Conservation (phyloP, 768 basidiomycete species). For the Lactarius quietus region DNA sequence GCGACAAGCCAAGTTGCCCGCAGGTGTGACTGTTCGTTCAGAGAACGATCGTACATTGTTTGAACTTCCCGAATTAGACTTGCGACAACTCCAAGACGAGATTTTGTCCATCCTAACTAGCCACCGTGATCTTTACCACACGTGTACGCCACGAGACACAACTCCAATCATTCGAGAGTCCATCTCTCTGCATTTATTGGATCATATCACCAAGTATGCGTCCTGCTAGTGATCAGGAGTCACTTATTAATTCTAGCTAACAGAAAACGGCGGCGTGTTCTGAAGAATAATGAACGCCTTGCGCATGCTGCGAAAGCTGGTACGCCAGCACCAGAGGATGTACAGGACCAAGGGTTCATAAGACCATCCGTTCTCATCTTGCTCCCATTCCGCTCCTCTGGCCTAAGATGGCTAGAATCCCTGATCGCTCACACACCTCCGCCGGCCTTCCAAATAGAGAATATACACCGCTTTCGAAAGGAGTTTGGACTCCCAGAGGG, state of each 20-base stretch:
- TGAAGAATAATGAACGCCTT: conserved; percentile 95
- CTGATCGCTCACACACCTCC: conserved; percentile 73
- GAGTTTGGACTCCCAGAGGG: conserved; percentile 85
- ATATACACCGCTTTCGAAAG: conserved; percentile 70
- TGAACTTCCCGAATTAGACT: conserved; percentile 36
- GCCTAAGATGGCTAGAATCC: conserved; percentile 76
- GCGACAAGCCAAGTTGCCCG: conserved; percentile 50
- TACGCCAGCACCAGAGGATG: conserved; percentile 59
- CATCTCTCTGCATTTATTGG: conserved; percentile 73
- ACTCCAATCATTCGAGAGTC: conserved; percentile 63
- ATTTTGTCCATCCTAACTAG: conserved; percentile 61
- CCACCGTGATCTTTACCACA: conserved; percentile 73
- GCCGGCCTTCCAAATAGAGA: conserved; percentile 79
- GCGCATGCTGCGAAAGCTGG: conserved; percentile 60
- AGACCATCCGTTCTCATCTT: conserved; percentile 91
- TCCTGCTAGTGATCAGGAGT: neutral
- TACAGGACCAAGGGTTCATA: conserved; percentile 97
- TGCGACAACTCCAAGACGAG: conserved; percentile 58
- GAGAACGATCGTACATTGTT: neutral
- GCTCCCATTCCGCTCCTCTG: conserved; percentile 89
- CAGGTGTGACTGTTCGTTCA: conserved; percentile 40
- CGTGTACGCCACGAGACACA: conserved; percentile 62
- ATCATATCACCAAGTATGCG: conserved; percentile 82
- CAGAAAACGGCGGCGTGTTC: conserved; percentile 85
- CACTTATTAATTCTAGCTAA: neutral